These are phyloP conservation scores for Colletotrichum sp. DNA, from an alignment of 2,329 filamentous ascomycete species.

Conservation along the genomic window DNA sequence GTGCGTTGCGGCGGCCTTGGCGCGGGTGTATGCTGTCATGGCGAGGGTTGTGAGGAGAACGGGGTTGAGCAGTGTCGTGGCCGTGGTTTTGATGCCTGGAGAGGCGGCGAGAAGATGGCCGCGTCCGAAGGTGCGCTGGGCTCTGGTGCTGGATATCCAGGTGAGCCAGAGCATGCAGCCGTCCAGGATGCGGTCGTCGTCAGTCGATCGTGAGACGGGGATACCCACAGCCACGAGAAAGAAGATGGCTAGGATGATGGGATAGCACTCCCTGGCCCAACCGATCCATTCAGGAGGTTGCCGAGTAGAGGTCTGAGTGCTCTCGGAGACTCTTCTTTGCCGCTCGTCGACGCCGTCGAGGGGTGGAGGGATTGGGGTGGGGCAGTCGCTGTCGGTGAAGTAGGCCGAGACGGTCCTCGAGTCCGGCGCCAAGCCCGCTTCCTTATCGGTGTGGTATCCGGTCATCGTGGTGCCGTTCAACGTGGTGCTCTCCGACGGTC, in stretches of 20 bases:
- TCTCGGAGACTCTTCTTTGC: background rate
- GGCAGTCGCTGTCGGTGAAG: constrained; percentile 16
- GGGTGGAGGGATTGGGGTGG: background rate
- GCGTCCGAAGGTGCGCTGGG: constrained; percentile 38
- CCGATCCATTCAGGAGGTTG: background rate
- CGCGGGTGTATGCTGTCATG: constrained; percentile 47
- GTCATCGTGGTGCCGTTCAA: constrained; percentile 3
- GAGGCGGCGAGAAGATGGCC: constrained; percentile 19
- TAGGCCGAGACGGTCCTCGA: constrained; percentile 9
- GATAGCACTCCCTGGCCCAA: constrained; percentile 24
- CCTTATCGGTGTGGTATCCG: constrained; percentile 17
- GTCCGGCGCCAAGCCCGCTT: background rate
- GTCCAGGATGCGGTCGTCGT: constrained; percentile 47
- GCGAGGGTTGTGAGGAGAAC: constrained; percentile 52
- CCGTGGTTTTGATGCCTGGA: background rate
- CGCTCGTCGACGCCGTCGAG: background rate
- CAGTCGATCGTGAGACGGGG: constrained; percentile 38
- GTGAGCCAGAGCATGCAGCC: constrained; percentile 51
- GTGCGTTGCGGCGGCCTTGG: constrained; percentile 38
- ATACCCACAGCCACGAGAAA: constrained; percentile 42
- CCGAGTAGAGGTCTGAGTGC: background rate
- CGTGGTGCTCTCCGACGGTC: constrained; percentile 10
- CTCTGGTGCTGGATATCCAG: constrained; percentile 48
- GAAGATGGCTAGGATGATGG: constrained; percentile 34
- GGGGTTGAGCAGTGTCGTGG: constrained; percentile 48